Percentiles rank a stretch among this genome's conserved stretches.
phyloP scores from a whole-genome alignment of 129 eudicot species.

The Silybum marianum region DNA sequence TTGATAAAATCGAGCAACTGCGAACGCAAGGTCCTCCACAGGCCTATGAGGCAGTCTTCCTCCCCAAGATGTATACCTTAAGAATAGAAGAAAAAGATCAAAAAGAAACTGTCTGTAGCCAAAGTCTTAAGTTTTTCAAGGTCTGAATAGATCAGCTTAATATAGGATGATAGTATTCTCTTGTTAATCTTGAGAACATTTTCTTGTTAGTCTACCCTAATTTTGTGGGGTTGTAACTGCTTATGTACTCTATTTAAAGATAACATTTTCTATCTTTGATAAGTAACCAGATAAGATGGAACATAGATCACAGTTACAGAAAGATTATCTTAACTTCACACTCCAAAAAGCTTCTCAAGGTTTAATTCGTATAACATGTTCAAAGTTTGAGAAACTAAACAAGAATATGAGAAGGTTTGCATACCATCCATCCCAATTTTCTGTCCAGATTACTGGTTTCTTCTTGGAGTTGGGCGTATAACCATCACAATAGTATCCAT shows the following conservation, averaged over 20 bases:
- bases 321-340: neutral
- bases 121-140: neutral
- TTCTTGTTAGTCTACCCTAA: neutral
- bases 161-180: neutral
- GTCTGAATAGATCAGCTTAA: neutral
- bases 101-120: neutral
- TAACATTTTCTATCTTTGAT: neutral
- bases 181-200: neutral
- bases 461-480: constrained; percentile 82
- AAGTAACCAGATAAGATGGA: neutral
- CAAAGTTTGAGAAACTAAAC: constrained; percentile 13
- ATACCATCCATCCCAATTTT: constrained; percentile 99
- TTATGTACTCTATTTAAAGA: too few relatives aligned
- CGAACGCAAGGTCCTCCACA: constrained; percentile 89
- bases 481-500: constrained; percentile 95
- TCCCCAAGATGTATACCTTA: constrained; percentile 94
- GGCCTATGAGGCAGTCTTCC: constrained; percentile 93
- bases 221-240: neutral
- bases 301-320: neutral
- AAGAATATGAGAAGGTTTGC: constrained; percentile 15
- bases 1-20: constrained; percentile 97
- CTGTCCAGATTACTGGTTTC: constrained; percentile 92
- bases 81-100: constrained; percentile 2
- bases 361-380: neutral
- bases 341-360: constrained; percentile 8